Evolutionary conservation across 2,329 filamentous ascomycete species (phyloP).

Genomic region (Tolypocladium guangdongense): DNA sequence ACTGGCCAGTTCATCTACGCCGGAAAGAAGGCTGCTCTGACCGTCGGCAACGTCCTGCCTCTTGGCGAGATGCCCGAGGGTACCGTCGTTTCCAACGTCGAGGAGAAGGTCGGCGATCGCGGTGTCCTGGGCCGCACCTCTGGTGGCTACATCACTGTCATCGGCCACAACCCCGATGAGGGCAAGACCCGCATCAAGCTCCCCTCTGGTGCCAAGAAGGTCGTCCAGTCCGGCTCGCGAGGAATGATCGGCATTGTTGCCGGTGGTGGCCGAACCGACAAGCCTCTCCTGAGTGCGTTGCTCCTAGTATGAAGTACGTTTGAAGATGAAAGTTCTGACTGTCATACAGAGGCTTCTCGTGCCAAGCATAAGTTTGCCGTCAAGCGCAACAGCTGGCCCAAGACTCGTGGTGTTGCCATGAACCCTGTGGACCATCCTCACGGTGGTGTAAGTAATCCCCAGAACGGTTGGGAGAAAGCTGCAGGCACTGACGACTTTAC

Average conservation of each 20-base stretch:
- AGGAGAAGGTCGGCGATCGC: conserved; percentile 97
- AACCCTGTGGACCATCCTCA: conserved; percentile 99
- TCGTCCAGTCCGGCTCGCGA: conserved; percentile 81
- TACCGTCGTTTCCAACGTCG: conserved; percentile 98
- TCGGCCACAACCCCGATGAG: conserved; percentile 96
- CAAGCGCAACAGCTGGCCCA: conserved; percentile 99
- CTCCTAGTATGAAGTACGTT: neutral
- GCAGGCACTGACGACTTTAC: conserved; percentile 31
- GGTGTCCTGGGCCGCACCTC: conserved; percentile 93
- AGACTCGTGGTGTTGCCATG: conserved; percentile 99
- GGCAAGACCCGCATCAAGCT: conserved; percentile 99
- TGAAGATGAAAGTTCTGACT: neutral
- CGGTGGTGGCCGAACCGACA: conserved; percentile 98
- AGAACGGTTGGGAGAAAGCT: neutral
- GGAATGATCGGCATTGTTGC: conserved; percentile 99
- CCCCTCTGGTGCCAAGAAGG: conserved; percentile 97
- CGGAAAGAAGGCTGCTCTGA: conserved; percentile 96
- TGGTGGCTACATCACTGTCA: conserved; percentile 97
- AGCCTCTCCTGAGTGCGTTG: conserved; percentile 82
- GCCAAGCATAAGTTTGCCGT: conserved; percentile 99
- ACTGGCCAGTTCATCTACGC: conserved; percentile 99
- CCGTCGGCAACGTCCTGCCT: conserved; percentile 94
- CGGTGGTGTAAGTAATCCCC: conserved; percentile 59
- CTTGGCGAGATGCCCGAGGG: conserved; percentile 92
- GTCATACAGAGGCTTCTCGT: conserved; percentile 76